These are phyloP conservation scores for Aspergillus awamori DNA, from an alignment of 2,329 filamentous ascomycete genomes.

Conservation along the genomic window DNA sequence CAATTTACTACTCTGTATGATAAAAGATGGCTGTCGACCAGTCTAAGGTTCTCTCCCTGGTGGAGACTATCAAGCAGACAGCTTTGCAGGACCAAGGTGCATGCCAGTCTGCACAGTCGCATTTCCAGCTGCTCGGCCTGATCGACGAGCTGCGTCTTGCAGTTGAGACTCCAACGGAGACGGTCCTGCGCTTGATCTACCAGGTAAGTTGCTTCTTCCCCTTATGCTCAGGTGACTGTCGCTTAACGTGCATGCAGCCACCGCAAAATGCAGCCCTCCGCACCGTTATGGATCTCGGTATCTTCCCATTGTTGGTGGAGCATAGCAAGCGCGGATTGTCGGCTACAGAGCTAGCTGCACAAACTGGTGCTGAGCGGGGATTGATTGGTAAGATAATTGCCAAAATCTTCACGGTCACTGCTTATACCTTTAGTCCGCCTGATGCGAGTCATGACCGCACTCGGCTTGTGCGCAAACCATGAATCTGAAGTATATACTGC, in stretches of 20 bases:
- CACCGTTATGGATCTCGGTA: conserved; percentile 33
- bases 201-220: conserved; percentile 28
- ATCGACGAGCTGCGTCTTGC: conserved; percentile 33
- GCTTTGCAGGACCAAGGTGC: conserved; percentile 22
- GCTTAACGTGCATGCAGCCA: conserved; percentile 26
- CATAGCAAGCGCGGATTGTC: conserved; percentile 26
- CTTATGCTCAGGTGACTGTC: not conserved
- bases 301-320: conserved; percentile 32
- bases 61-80: conserved; percentile 18
- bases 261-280: conserved; percentile 38
- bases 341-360: conserved; percentile 30
- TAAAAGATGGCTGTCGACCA: no score
- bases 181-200: conserved; percentile 36
- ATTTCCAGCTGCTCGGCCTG: conserved; percentile 32
- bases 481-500: conserved; percentile 28
- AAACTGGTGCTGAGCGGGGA: conserved; percentile 32
- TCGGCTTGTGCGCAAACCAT: conserved; percentile 29
- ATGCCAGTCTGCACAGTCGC: conserved; percentile 24
- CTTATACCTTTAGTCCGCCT: conserved; percentile 26
- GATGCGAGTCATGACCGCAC: conserved; percentile 35
- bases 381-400: conserved; percentile 31
- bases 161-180: conserved; percentile 38
- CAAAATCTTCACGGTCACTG: not conserved
- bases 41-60: conserved; percentile 12
- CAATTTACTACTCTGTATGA: no score